Percentiles rank a stretch among this genome's conserved stretches.
phyloP scores from a whole-genome alignment of 2,329 filamentous ascomycete genomes.

The Fusarium sp. region DNA sequence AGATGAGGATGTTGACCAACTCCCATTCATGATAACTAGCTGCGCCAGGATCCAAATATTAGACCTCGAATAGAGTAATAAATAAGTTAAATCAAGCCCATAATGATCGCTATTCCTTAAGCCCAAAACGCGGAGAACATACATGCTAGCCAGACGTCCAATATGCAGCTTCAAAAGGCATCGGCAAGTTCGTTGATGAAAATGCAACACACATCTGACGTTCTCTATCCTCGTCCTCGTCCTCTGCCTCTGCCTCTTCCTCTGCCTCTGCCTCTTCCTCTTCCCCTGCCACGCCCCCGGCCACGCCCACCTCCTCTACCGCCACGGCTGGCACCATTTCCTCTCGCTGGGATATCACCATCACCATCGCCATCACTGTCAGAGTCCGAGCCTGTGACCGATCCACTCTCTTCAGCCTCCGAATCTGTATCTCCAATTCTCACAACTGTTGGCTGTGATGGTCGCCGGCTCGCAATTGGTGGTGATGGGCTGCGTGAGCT shows the following conservation, averaged over 20 bases:
- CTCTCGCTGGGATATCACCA: conserved; percentile 43
- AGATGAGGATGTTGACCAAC: neutral
- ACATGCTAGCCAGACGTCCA: conserved; percentile 8
- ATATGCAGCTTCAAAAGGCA: conserved; percentile 6
- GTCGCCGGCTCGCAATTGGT: conserved; percentile 5
- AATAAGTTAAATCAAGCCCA: neutral
- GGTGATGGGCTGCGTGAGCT: conserved; percentile 33
- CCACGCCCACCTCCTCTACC: conserved; percentile 43
- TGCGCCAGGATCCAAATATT: neutral
- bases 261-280: conserved; percentile 19
- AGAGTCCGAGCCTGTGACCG: conserved; percentile 29
- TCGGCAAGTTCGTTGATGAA: conserved; percentile 10
- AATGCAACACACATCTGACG: neutral
- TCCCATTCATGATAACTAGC: neutral
- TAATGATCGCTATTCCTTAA: neutral
- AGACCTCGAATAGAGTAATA: neutral
- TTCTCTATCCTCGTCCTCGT: conserved; percentile 27
- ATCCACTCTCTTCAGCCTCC: conserved; percentile 29
- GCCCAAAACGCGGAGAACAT: neutral
- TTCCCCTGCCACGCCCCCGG: conserved; percentile 37
- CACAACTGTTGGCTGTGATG: conserved; percentile 37
- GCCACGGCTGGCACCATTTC: conserved; percentile 35
- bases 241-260: conserved; percentile 26
- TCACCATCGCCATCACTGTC: conserved; percentile 38
- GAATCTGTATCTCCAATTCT: conserved; percentile 43